Conservation (phyloP, 441 rosid genomes). For the Erysimum cheiri region DNA sequence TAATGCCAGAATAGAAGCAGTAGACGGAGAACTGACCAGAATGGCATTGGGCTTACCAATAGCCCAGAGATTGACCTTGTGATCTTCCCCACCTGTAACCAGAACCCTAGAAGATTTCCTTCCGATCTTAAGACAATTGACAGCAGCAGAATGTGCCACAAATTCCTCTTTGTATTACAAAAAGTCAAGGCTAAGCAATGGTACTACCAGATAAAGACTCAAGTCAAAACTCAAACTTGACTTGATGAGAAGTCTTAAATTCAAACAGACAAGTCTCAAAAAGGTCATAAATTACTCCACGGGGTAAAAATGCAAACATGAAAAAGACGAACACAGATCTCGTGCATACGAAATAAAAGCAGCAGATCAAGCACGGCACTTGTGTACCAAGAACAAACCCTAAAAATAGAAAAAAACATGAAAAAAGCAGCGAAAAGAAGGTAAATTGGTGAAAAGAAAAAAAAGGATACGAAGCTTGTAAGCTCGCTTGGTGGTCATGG, state of each 20-base stretch:
- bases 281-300: conserved; percentile 27
- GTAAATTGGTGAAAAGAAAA: not conserved
- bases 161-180: conserved; percentile 79
- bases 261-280: conserved; percentile 27
- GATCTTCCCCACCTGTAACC: conserved; percentile 98
- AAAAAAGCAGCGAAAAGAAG: conserved; percentile 24
- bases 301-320: not conserved
- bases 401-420: no score
- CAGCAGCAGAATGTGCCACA: conserved; percentile 95
- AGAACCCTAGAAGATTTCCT: conserved; percentile 94
- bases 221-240: conserved; percentile 35
- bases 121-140: conserved; percentile 96
- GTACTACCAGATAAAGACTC: conserved; percentile 23
- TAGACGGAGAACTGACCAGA: conserved; percentile 60
- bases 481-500: conserved; percentile 98
- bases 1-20: conserved; percentile 11
- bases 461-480: conserved; percentile 99
- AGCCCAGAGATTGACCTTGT: conserved; percentile 98
- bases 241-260: not conserved
- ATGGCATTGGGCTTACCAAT: conserved; percentile 98
- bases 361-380: conserved; percentile 39
- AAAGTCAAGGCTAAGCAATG: conserved; percentile 58
- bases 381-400: not conserved
- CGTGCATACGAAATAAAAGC: conserved; percentile 29
- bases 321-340: conserved; percentile 25